Evolutionary conservation across 176 grass and related monocot species (phyloP).

Genomic region (Oryza meyeriana): DNA sequence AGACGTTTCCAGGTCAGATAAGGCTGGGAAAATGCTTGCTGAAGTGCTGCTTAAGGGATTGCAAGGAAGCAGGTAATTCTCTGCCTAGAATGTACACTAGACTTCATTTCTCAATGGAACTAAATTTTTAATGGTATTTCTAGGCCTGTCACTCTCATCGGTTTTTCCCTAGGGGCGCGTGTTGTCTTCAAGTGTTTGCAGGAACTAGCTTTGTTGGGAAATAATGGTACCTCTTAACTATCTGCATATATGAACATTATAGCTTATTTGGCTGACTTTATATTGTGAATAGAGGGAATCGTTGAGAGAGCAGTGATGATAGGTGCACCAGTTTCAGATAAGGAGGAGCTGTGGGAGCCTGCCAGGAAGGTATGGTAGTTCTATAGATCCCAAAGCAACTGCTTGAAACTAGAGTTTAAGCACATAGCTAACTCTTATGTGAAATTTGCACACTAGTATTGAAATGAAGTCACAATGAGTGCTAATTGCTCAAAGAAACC

Average conservation of each 20-base stretch:
- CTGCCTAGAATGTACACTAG: background rate
- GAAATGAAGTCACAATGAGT: background rate
- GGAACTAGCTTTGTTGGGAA: slow-evolving; percentile 60
- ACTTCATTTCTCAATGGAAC: background rate
- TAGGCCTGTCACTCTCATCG: slow-evolving; percentile 88
- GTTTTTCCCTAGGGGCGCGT: slow-evolving; percentile 87
- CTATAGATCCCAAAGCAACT: background rate
- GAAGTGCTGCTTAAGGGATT: slow-evolving; percentile 81
- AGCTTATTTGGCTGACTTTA: slow-evolving; percentile 13
- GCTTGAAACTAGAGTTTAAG: background rate
- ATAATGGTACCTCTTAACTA: slow-evolving; percentile 56
- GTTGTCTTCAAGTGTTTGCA: slow-evolving; percentile 87
- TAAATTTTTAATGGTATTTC: slow-evolving; percentile 14
- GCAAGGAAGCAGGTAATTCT: slow-evolving; percentile 85
- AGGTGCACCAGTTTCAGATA: slow-evolving; percentile 77
- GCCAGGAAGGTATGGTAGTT: slow-evolving; percentile 72
- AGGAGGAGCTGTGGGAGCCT: slow-evolving; percentile 68
- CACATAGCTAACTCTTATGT: background rate
- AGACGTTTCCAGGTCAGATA: slow-evolving; percentile 75
- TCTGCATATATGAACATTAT: background rate
- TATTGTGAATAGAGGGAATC: slow-evolving; percentile 59
- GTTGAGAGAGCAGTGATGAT: slow-evolving; percentile 85
- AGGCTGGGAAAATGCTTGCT: slow-evolving; percentile 91
- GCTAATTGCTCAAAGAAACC: background rate
- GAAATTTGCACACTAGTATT: background rate